A percentile compares a stretch with the other conserved stretches of the same genome.
phyloP scores from a whole-genome alignment of 1,284 basidiomycete species.

The Heterobasidion annosum region DNA sequence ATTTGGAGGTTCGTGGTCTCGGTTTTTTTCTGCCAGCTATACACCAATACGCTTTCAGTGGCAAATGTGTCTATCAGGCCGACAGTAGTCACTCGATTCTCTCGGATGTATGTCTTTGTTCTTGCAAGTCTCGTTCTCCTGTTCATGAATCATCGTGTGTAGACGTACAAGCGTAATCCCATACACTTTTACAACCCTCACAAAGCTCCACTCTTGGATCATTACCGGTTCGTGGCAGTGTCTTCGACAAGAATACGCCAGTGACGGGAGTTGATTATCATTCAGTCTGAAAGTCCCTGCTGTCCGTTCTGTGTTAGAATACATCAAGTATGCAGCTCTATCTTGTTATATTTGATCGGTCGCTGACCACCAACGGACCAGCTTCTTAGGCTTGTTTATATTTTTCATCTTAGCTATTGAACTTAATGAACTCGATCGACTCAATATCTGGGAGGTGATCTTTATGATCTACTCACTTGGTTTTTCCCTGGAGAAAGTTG shows the following conservation, averaged over 20 bases:
- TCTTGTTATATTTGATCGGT: not conserved
- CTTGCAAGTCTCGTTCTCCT: not conserved
- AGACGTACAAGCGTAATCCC: slow-evolving; percentile 91
- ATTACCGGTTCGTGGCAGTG: slow-evolving; percentile 60
- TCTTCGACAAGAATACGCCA: not conserved
- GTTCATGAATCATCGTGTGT: slow-evolving; percentile 3
- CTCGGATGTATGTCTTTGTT: slow-evolving; percentile 55
- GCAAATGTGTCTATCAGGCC: slow-evolving; percentile 85
- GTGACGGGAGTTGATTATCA: not conserved
- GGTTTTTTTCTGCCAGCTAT: not conserved
- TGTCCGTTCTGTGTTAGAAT: slow-evolving; percentile 84
- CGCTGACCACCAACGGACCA: slow-evolving; percentile 21
- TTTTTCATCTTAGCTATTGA: slow-evolving; percentile 82
- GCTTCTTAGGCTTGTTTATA: slow-evolving; percentile 78
- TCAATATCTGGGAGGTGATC: slow-evolving; percentile 58
- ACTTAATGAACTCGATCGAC: slow-evolving; percentile 44
- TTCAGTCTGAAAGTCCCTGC: slow-evolving; percentile 85
- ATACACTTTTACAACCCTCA: slow-evolving; percentile 93
- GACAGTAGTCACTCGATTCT: slow-evolving; percentile 80
- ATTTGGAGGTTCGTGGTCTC: slow-evolving; percentile 52
- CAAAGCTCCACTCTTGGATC: slow-evolving; percentile 86
- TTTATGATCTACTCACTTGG: slow-evolving; percentile 86
- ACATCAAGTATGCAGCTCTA: slow-evolving; percentile 50
- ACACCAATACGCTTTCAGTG: slow-evolving; percentile 31
- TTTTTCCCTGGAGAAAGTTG: slow-evolving; percentile 87